Conservation (phyloP, 176 grass and related monocot species). For the Chrysopogon serrulatus region DNA sequence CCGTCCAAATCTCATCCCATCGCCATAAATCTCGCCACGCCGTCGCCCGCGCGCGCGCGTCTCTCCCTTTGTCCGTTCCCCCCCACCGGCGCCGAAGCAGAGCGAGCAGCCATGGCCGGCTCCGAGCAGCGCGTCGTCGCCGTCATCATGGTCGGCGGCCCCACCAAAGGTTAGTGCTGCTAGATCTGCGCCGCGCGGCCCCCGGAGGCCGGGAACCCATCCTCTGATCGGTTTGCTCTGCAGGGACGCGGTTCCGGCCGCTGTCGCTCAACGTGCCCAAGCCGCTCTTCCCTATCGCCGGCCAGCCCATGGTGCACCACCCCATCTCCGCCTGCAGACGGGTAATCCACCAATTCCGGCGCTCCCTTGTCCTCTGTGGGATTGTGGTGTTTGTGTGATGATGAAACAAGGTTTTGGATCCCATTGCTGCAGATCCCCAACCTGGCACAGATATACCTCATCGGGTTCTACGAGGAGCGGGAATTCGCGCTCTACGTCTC, state of each 20-base stretch:
- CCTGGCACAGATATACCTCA: constrained; percentile 95
- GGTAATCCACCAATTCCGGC: constrained; percentile 26
- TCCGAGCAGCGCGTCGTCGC: constrained; percentile 81
- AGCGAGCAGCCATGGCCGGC: constrained; percentile 48
- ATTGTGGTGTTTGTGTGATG: background rate
- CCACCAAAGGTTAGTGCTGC: constrained; percentile 67
- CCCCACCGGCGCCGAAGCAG: background rate
- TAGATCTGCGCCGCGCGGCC: constrained; percentile 33
- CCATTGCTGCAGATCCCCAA: constrained; percentile 73
- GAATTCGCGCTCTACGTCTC: constrained; percentile 96
- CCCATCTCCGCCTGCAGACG: constrained; percentile 84
- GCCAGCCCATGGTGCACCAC: constrained; percentile 96
- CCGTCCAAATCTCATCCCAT: background rate
- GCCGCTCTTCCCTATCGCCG: constrained; percentile 94
- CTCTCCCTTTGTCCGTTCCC: background rate
- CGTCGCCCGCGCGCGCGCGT: background rate
- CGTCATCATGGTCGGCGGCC: constrained; percentile 98
- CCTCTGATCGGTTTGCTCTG: background rate
- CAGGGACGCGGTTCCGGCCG: constrained; percentile 92
- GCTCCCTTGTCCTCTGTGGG: background rate
- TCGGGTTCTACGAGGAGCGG: constrained; percentile 95
- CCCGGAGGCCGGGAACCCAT: no score
- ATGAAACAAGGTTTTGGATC: constrained; percentile 16
- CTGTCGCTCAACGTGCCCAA: constrained; percentile 96
- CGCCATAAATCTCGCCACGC: constrained; percentile 36